These are phyloP conservation scores for Chaetomium globosum DNA, from an alignment of 2,329 filamentous ascomycete genomes.

Conservation along the genomic window DNA sequence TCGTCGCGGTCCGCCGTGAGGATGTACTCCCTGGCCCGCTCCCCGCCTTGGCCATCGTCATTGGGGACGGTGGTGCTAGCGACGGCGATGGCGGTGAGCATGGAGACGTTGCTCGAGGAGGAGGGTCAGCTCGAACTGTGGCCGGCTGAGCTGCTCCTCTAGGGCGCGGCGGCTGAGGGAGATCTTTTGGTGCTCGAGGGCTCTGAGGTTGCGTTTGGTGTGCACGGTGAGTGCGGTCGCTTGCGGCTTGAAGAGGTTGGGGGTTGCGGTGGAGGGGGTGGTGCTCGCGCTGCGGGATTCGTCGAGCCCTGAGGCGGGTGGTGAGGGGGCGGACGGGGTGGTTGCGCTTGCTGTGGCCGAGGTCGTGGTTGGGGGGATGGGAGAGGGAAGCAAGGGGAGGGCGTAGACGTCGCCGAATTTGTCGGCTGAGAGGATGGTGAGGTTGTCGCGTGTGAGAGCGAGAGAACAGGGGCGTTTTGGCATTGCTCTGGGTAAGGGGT, in stretches of 20 bases:
- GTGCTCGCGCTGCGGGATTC: constrained; percentile 32
- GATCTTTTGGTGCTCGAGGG: constrained; percentile 61
- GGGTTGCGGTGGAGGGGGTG: constrained; percentile 35
- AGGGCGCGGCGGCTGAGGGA: constrained; percentile 39
- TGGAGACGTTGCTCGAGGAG: constrained; percentile 94
- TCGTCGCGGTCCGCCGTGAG: constrained; percentile 61
- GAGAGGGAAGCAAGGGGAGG: constrained; percentile 66
- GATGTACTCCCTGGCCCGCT: constrained; percentile 49
- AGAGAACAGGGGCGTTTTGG: constrained; percentile 86
- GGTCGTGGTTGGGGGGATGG: constrained; percentile 24
- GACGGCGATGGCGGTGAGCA: constrained; percentile 74
- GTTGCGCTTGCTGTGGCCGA: constrained; percentile 33
- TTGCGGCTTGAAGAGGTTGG: constrained; percentile 49
- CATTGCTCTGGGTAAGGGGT: constrained; percentile 63
- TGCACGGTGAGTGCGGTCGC: constrained; percentile 65
- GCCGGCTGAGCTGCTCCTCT: constrained; percentile 13
- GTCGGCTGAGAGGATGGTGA: constrained; percentile 79
- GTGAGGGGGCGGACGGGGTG: constrained; percentile 26
- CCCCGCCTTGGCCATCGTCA: too few species aligned
- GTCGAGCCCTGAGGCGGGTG: constrained; percentile 6
- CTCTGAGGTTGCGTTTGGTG: constrained; percentile 63
- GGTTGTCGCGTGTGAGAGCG: constrained; percentile 66
- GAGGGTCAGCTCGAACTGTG: constrained; percentile 71
- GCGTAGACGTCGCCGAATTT: constrained; percentile 98
- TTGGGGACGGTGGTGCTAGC: constrained; percentile 4